A percentile compares a stretch with the other conserved stretches of the same genome.
phyloP scores from a whole-genome alignment of 805 yeast genomes.

The Ogataea pini region DNA sequence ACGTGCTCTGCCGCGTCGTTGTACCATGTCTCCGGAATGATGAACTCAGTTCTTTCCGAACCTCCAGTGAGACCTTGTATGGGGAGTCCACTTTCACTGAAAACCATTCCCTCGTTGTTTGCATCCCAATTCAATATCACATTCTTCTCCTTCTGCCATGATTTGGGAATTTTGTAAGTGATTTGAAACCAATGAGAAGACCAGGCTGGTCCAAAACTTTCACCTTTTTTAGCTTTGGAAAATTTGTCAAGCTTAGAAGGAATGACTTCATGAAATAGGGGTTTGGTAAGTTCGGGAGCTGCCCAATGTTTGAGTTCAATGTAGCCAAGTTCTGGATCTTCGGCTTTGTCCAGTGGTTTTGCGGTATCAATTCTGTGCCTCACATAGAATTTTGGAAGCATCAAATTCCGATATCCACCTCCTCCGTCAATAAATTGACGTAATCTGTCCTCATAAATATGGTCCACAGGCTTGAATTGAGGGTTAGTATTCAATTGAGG shows the following conservation, averaged over 20 bases:
- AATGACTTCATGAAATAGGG: slow-evolving; percentile 61
- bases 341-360: slow-evolving; percentile 23
- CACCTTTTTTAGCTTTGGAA: slow-evolving; percentile 64
- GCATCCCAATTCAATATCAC: slow-evolving; percentile 83
- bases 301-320: slow-evolving; percentile 66
- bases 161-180: slow-evolving; percentile 59
- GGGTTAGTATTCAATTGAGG: slow-evolving; percentile 53
- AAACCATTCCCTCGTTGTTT: slow-evolving; percentile 81
- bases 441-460: slow-evolving; percentile 68
- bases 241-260: slow-evolving; percentile 48
- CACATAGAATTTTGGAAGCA: slow-evolving; percentile 82
- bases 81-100: slow-evolving; percentile 64
- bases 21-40: slow-evolving; percentile 58
- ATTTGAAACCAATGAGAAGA: slow-evolving; percentile 92
- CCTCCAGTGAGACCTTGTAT: slow-evolving; percentile 86
- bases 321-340: slow-evolving; percentile 39
- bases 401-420: slow-evolving; percentile 74
- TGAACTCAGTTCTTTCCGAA: slow-evolving; percentile 75
- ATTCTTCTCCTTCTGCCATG: slow-evolving; percentile 54
- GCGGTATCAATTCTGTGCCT: slow-evolving; percentile 50
- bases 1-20: slow-evolving; percentile 48
- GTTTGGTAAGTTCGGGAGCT: slow-evolving; percentile 70
- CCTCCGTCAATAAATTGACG: slow-evolving; percentile 70
- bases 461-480: slow-evolving; percentile 73
- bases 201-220: slow-evolving; percentile 93